Conservation (phyloP, 306 rosid genomes). For the Acacia crassicarpa region DNA sequence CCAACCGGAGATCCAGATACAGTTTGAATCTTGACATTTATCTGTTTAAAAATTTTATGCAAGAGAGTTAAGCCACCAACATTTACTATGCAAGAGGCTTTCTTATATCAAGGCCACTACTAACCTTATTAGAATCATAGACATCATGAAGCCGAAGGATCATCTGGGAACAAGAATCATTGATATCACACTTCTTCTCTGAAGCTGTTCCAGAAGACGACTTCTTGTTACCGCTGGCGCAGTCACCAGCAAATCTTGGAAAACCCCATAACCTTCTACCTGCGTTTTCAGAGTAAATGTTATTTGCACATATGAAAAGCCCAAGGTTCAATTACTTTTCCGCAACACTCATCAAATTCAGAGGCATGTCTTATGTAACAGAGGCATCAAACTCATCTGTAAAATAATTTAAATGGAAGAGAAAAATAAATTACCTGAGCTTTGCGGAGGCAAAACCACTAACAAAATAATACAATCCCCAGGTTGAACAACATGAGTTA, state of each 20-base stretch:
- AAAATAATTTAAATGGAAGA: background rate
- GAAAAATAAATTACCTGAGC: slow-evolving; percentile 58
- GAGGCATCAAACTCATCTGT: background rate
- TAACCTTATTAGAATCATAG: slow-evolving; percentile 92
- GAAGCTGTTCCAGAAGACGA: slow-evolving; percentile 57
- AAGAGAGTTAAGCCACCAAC: slow-evolving; percentile 9
- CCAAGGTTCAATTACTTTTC: slow-evolving; percentile 12
- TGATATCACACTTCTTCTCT: slow-evolving; percentile 73
- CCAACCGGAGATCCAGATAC: slow-evolving; percentile 90
- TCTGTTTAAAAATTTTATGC: slow-evolving; percentile 43
- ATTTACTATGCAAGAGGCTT: background rate
- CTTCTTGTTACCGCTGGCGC: slow-evolving; percentile 71
- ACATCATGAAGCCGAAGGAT: slow-evolving; percentile 98
- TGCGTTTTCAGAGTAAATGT: slow-evolving; percentile 36
- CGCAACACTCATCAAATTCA: background rate
- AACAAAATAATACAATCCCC: slow-evolving; percentile 95
- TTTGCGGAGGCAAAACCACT: slow-evolving; percentile 87
- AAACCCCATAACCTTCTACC: slow-evolving; percentile 91
- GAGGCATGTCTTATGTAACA: background rate
- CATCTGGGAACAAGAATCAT: slow-evolving; percentile 96
- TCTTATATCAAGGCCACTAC: slow-evolving; percentile 6
- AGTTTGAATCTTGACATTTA: slow-evolving; percentile 87
- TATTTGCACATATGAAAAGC: background rate
- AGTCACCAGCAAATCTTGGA: slow-evolving; percentile 93
- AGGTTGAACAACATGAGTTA: slow-evolving; percentile 97